Conservation (phyloP, 306 rosid species). For the Gleditsia sinensis region DNA sequence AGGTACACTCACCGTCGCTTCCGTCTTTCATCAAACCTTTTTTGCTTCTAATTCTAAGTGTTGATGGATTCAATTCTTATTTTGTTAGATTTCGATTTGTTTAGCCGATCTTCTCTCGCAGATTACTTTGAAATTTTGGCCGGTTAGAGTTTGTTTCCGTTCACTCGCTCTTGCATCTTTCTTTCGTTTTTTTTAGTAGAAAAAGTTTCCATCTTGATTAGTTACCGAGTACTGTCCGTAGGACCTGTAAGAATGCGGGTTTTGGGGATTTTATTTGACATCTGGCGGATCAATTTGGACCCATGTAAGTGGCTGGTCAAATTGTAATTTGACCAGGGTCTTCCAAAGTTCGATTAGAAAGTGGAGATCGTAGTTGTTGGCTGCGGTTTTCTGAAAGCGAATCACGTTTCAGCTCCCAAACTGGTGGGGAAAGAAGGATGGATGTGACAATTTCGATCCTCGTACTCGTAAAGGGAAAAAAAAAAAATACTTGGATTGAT, state of each 20-base stretch:
- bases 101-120: background rate
- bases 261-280: background rate
- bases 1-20: background rate
- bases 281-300: background rate
- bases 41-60: background rate
- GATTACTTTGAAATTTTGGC: background rate
- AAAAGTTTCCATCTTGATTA: conserved; percentile 20
- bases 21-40: background rate
- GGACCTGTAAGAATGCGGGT: background rate
- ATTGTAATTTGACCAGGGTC: conserved; percentile 22
- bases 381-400: background rate
- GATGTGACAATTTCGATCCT: background rate
- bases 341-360: conserved; percentile 25
- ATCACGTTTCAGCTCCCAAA: background rate
- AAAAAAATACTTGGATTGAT: background rate
- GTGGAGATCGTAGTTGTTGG: background rate
- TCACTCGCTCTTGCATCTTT: background rate
- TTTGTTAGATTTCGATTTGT: background rate
- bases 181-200: background rate
- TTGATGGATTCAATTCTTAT: background rate
- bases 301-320: conserved; percentile 20
- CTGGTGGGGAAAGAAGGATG: background rate
- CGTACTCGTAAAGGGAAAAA: background rate
- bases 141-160: background rate
- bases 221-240: conserved; percentile 5